These are phyloP conservation scores for Grammothele lineata DNA, from an alignment of 768 basidiomycete genomes.

Conservation along the genomic window DNA sequence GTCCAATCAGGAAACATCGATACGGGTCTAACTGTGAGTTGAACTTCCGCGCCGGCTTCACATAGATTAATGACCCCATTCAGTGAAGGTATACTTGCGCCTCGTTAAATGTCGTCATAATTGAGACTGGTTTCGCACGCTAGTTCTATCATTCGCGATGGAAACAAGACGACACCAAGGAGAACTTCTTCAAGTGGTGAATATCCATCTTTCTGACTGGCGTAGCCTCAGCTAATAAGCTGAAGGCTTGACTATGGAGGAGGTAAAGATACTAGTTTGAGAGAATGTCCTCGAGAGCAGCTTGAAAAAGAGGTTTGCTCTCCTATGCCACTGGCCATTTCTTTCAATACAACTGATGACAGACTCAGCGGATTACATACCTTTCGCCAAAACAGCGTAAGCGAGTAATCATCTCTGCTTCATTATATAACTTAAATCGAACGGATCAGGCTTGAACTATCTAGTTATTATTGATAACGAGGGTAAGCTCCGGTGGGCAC, in stretches of 20 bases:
- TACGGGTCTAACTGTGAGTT: slow-evolving; percentile 58
- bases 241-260: slow-evolving; percentile 58
- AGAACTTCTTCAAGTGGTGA: slow-evolving; percentile 67
- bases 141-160: slow-evolving; percentile 60
- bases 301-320: slow-evolving; percentile 52
- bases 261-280: slow-evolving; percentile 50
- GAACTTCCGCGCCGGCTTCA: too few species aligned
- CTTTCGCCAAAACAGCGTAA: slow-evolving; percentile 43
- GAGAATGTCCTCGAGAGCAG: slow-evolving; percentile 55
- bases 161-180: slow-evolving; percentile 52
- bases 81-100: slow-evolving; percentile 37
- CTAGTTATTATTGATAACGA: slow-evolving; percentile 50
- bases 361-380: slow-evolving; percentile 40
- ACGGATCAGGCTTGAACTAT: slow-evolving; percentile 55
- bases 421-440: too few species aligned
- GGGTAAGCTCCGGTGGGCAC: slow-evolving; percentile 56
- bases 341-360: neutral
- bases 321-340: neutral
- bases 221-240: neutral
- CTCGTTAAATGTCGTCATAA: too few species aligned
- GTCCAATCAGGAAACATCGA: slow-evolving; percentile 57
- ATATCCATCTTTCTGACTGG: neutral
- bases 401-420: slow-evolving; percentile 10
- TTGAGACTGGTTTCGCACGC: neutral
- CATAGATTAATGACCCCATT: neutral